phyloP scores from a whole-genome alignment of 306 rosid genomes.

The Erythrophleum fordii region DNA sequence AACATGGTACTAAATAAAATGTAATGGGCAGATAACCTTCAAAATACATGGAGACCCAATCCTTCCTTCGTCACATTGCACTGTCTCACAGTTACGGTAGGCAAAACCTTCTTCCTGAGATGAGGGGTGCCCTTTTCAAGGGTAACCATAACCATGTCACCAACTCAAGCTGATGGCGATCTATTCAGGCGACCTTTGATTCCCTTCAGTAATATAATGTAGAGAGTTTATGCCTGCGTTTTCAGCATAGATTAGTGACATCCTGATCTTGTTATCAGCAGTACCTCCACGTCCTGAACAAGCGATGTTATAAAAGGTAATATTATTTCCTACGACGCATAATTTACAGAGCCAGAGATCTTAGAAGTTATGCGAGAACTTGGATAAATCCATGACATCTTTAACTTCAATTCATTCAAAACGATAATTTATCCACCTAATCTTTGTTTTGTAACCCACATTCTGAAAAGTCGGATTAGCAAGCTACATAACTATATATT shows the following conservation, averaged over 20 bases:
- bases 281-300: slow-evolving; percentile 67
- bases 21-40: slow-evolving; percentile 50
- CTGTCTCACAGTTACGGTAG: slow-evolving; percentile 50
- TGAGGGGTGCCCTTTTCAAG: too few relatives aligned
- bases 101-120: background rate
- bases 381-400: too few relatives aligned
- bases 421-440: too few relatives aligned
- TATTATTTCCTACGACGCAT: background rate
- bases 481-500: background rate
- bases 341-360: background rate
- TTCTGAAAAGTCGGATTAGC: background rate
- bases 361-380: background rate
- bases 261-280: slow-evolving; percentile 70
- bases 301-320: background rate
- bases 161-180: slow-evolving; percentile 71
- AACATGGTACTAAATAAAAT: background rate
- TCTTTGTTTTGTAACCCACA: too few relatives aligned
- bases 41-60: slow-evolving; percentile 66
- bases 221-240: background rate
- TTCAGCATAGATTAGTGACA: background rate
- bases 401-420: too few relatives aligned
- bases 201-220: slow-evolving; percentile 25
- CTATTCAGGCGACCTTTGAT: slow-evolving; percentile 67
- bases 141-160: slow-evolving; percentile 80
- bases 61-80: slow-evolving; percentile 77